Percentiles rank a stretch among this genome's conserved stretches.
phyloP scores from a whole-genome alignment of 2,329 filamentous ascomycete genomes.

The Trichoderma sp. region DNA sequence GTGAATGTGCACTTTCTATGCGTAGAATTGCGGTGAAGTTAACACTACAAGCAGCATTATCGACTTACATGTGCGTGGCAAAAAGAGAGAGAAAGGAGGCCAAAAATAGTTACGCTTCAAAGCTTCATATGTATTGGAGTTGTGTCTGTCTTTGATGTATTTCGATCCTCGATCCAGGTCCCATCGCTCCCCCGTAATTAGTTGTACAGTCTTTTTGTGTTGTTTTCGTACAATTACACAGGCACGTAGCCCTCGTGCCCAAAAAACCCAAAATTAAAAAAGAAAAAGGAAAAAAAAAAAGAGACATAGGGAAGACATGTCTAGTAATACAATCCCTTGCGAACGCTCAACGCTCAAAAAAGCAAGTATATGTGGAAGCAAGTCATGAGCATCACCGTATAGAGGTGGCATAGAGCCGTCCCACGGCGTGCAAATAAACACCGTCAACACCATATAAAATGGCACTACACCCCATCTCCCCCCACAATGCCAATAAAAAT shows the following conservation, averaged over 20 bases:
- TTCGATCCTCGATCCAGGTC: constrained; percentile 3
- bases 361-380: not conserved
- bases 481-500: constrained; percentile 14
- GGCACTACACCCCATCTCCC: not conserved
- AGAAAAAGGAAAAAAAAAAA: constrained; percentile 23
- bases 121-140: constrained; percentile 12
- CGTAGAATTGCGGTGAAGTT: constrained; percentile 10
- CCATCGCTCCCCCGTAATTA: not conserved
- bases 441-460: constrained; percentile 1
- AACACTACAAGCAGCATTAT: not conserved
- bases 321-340: constrained; percentile 25
- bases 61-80: not conserved
- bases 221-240: not conserved
- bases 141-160: constrained; percentile 13
- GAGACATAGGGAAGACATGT: constrained; percentile 1
- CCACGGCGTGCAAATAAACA: not conserved
- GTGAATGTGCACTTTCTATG: not conserved
- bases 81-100: not conserved
- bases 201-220: not conserved
- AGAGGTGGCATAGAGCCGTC: not conserved
- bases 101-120: not conserved
- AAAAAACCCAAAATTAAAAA: not conserved
- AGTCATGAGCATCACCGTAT: constrained; percentile 1
- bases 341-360: constrained; percentile 25
- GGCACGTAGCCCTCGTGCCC: not conserved